A percentile compares a stretch with the other conserved stretches of the same genome.
phyloP scores from a whole-genome alignment of 352 stramenopile genomes.

The Pythium coloratum region DNA sequence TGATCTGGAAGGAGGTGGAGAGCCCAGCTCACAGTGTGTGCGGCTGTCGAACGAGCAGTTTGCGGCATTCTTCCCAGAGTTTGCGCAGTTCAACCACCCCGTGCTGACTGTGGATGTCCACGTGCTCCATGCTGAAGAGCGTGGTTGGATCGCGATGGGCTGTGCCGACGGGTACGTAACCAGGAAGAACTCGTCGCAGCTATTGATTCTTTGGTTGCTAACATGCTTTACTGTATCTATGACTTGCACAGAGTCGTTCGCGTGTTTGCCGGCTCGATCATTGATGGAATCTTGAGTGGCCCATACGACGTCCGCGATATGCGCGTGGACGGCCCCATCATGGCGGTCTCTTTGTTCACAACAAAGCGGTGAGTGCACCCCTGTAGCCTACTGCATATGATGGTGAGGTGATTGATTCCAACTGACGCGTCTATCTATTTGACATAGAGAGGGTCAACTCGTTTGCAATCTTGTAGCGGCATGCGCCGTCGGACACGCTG shows the following conservation, averaged over 20 bases:
- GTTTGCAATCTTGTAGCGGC: slow-evolving; percentile 59
- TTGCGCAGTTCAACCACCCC: slow-evolving; percentile 53
- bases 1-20: slow-evolving; percentile 16
- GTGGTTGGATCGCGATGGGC: slow-evolving; percentile 57
- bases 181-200: too few relatives aligned
- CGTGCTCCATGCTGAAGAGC: slow-evolving; percentile 21
- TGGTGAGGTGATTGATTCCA: too few relatives aligned
- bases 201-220: neutral
- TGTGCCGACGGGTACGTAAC: slow-evolving; percentile 64
- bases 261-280: slow-evolving; percentile 44
- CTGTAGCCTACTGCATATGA: neutral
- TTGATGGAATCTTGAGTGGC: slow-evolving; percentile 35
- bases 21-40: slow-evolving; percentile 31
- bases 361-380: neutral
- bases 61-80: slow-evolving; percentile 65
- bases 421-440: too few relatives aligned
- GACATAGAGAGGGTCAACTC: neutral
- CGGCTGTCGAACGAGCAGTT: slow-evolving; percentile 67
- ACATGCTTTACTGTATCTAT: neutral
- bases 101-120: slow-evolving; percentile 55
- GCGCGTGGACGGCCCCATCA: slow-evolving; percentile 61
- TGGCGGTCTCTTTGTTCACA: slow-evolving; percentile 54
- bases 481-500: slow-evolving; percentile 57
- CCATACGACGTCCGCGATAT: slow-evolving; percentile 54
- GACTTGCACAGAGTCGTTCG: slow-evolving; percentile 39